phyloP scores from a whole-genome alignment of 345 rosid species.

The Rhodomyrtus tomentosa region DNA sequence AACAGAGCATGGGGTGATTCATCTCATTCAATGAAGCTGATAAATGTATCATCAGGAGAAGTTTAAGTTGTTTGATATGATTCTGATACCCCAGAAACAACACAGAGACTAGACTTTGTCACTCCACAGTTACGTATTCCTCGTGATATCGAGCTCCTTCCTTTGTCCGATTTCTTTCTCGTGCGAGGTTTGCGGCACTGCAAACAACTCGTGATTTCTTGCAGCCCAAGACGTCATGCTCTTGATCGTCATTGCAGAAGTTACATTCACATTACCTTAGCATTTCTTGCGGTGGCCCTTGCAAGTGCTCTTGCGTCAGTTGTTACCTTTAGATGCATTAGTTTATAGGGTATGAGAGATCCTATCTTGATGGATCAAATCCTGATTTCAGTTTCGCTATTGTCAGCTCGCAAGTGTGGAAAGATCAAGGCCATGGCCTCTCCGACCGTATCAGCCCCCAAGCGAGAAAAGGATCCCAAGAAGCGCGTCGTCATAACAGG shows the following conservation, averaged over 20 bases:
- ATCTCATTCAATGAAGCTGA: background rate
- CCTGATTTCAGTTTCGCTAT: background rate
- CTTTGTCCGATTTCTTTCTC: background rate
- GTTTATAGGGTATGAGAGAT: background rate
- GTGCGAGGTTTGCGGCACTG: background rate
- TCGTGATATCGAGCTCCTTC: background rate
- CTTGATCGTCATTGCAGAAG: background rate
- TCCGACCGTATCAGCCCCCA: conserved; percentile 33
- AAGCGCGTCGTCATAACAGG: conserved; percentile 54
- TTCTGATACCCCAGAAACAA: background rate
- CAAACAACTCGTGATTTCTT: background rate
- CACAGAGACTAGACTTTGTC: background rate
- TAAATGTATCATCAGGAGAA: background rate
- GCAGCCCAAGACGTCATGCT: background rate
- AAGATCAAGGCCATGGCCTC: conserved; percentile 35
- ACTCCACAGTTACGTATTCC: background rate
- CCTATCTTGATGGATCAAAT: background rate
- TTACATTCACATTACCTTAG: no score
- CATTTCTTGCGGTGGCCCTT: no score
- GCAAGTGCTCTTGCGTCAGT: background rate
- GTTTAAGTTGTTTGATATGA: background rate
- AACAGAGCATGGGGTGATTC: background rate
- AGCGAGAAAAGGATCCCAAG: conserved; percentile 41
- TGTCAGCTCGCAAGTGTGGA: conserved; percentile 18
- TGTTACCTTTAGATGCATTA: background rate